Conservation (phyloP, 495 filamentous ascomycete genomes). For the Annulohypoxylon stygium region DNA sequence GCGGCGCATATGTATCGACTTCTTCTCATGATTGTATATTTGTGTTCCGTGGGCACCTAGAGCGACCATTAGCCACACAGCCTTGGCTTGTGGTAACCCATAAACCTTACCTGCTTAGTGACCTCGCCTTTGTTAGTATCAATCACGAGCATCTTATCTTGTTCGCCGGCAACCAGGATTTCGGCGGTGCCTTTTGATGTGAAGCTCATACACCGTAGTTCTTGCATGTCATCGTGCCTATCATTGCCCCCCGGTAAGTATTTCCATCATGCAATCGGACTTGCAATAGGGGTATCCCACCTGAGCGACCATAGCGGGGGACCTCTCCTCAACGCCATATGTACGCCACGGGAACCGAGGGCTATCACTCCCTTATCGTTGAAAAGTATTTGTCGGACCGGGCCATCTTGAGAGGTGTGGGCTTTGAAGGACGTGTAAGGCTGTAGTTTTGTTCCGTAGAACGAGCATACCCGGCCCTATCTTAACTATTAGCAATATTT, state of each 20-base stretch:
- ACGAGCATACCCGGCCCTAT: slow-evolving; percentile 87
- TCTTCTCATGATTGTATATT: slow-evolving; percentile 91
- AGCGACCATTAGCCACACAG: slow-evolving; percentile 31
- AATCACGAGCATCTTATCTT: slow-evolving; percentile 88
- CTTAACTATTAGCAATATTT: slow-evolving; percentile 1
- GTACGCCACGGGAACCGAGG: slow-evolving; percentile 80
- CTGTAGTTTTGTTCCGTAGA: slow-evolving; percentile 83
- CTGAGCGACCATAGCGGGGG: slow-evolving; percentile 86
- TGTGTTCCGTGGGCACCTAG: slow-evolving; percentile 75
- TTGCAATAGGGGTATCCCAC: slow-evolving; percentile 53
- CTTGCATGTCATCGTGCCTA: slow-evolving; percentile 79
- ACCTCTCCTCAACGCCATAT: slow-evolving; percentile 86
- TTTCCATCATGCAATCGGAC: background rate
- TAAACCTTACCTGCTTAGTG: slow-evolving; percentile 69
- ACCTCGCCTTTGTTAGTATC: slow-evolving; percentile 89
- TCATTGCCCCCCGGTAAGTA: slow-evolving; percentile 23
- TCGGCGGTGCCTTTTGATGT: slow-evolving; percentile 84
- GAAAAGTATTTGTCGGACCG: slow-evolving; percentile 83
- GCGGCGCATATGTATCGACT: slow-evolving; percentile 92
- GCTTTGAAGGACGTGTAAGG: slow-evolving; percentile 78
- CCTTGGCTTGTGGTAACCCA: background rate
- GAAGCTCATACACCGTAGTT: slow-evolving; percentile 93
- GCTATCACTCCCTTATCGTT: slow-evolving; percentile 88
- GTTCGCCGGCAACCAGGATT: slow-evolving; percentile 87
- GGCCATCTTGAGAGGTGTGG: slow-evolving; percentile 74